phyloP scores from a whole-genome alignment of 495 filamentous ascomycete species.

The Neurospora sp. region DNA sequence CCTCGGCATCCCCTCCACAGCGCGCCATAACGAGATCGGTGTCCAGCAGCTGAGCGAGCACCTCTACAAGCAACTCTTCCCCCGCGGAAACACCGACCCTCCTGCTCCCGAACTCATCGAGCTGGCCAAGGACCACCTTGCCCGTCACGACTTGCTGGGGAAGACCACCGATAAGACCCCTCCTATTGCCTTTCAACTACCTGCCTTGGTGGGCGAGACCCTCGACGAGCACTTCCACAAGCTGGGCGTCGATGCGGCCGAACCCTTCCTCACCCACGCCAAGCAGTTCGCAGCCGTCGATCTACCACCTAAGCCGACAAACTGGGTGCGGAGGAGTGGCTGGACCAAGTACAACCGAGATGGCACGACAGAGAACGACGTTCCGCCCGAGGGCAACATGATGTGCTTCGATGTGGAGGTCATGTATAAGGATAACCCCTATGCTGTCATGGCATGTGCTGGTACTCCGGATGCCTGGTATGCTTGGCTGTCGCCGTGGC shows the following conservation, averaged over 20 bases:
- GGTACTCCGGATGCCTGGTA: slow-evolving; percentile 86
- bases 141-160: slow-evolving; percentile 75
- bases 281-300: slow-evolving; percentile 58
- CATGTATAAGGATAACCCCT: slow-evolving; percentile 85
- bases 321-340: slow-evolving; percentile 72
- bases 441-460: slow-evolving; percentile 94
- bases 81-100: slow-evolving; percentile 33
- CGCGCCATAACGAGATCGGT: slow-evolving; percentile 82
- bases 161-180: slow-evolving; percentile 69
- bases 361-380: slow-evolving; percentile 59
- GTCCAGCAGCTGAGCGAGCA: slow-evolving; percentile 83
- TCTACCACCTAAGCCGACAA: slow-evolving; percentile 62
- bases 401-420: slow-evolving; percentile 95
- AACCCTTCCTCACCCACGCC: slow-evolving; percentile 73
- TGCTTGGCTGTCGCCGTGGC: slow-evolving; percentile 93
- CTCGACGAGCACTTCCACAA: slow-evolving; percentile 94
- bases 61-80: slow-evolving; percentile 77
- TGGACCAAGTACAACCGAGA: slow-evolving; percentile 88
- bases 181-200: slow-evolving; percentile 80
- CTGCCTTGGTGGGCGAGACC: slow-evolving; percentile 63
- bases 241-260: slow-evolving; percentile 76
- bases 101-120: slow-evolving; percentile 62
- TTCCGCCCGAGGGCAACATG: slow-evolving; percentile 68
- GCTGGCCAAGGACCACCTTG: slow-evolving; percentile 74
- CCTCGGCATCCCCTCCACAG: slow-evolving; percentile 42